These are phyloP conservation scores for Athelia sp. DNA, from an alignment of 1,284 basidiomycete species.

Conservation along the genomic window DNA sequence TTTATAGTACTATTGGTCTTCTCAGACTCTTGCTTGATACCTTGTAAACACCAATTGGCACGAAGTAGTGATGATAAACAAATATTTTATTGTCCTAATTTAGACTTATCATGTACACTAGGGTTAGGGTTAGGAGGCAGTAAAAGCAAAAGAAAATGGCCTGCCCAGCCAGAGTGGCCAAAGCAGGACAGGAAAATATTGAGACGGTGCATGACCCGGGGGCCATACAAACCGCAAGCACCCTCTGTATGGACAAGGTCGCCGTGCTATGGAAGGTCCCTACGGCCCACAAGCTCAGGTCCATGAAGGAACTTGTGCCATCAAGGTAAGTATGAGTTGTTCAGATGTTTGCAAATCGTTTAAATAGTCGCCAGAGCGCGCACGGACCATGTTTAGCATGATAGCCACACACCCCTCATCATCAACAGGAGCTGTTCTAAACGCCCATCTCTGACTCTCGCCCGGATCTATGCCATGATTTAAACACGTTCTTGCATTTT, in stretches of 20 bases:
- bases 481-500: no score
- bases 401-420: no score
- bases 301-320: slow-evolving; percentile 34
- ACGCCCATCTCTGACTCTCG: no score
- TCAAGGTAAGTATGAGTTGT: slow-evolving; percentile 39
- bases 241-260: slow-evolving; percentile 56
- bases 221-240: slow-evolving; percentile 55
- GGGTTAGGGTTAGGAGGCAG: slow-evolving; percentile 36
- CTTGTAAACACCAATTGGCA: no score
- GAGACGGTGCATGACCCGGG: slow-evolving; percentile 63
- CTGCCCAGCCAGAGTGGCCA: slow-evolving; percentile 50
- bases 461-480: no score
- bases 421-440: no score
- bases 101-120: slow-evolving; percentile 11
- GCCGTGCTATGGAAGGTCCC: slow-evolving; percentile 62
- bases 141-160: slow-evolving; percentile 28
- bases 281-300: slow-evolving; percentile 37
- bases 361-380: neutral
- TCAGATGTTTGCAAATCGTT: neutral
- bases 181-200: slow-evolving; percentile 67
- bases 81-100: no score
- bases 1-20: no score
- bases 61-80: no score
- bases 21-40: no score
- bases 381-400: slow-evolving; percentile 2